Percentiles rank a stretch among this genome's conserved stretches.
phyloP scores from a whole-genome alignment of 1,139 yeast species.

The Schizosaccharomyces versatilis region DNA sequence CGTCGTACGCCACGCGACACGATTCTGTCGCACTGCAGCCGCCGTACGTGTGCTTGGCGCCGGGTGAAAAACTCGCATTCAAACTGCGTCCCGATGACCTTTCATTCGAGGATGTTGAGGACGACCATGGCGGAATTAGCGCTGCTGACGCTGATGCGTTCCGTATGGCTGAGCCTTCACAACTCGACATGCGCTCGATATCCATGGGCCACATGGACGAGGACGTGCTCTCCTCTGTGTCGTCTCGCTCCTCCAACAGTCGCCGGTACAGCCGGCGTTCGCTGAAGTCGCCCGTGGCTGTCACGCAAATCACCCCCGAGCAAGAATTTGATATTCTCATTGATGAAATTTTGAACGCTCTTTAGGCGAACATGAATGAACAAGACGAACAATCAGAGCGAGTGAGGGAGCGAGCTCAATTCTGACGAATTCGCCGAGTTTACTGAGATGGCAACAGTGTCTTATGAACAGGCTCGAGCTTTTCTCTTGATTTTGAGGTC shows the following conservation, averaged over 20 bases:
- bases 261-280: neutral
- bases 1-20: neutral
- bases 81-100: neutral
- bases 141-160: neutral
- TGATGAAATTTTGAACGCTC: neutral
- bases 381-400: too few species aligned
- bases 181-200: too few species aligned
- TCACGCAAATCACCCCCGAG: neutral
- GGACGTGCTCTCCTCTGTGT: neutral
- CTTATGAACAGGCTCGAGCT: too few species aligned
- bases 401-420: too few species aligned
- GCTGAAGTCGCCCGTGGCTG: neutral
- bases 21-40: neutral
- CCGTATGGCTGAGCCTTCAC: too few species aligned
- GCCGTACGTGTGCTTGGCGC: neutral
- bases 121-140: neutral
- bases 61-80: neutral
- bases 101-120: neutral
- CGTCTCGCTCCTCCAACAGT: neutral
- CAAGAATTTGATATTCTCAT: neutral
- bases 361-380: neutral
- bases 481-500: too few species aligned
- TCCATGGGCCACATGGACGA: neutral
- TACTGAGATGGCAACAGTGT: too few species aligned
- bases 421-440: too few species aligned